Evolutionary conservation across 129 eudicot genomes (phyloP), one percentile per base, ranked within the genome.

Genomic region (Flaveria sonorensis): DNA sequence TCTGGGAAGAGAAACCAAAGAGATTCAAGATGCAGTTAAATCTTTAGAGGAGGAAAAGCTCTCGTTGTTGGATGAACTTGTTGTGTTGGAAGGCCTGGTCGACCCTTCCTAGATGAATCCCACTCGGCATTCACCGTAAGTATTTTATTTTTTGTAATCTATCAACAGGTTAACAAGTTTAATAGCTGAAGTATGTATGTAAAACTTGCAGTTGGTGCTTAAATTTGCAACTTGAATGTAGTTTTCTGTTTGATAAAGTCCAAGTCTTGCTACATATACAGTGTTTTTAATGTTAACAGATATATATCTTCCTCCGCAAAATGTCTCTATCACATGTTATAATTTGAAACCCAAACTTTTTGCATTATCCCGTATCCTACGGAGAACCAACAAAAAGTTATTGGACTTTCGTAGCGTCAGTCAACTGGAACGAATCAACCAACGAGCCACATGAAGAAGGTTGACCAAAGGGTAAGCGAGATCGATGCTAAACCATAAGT

Each of bases 71-170:
- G 98, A 93, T 81, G 92, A 93, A 77, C 96, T 93, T 30, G 96
- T 93, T 66, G 96, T 91, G 70, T 83, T 93, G 72, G 98, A 93
- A 86, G 98, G 98, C 70, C 79, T 93, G 20, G 89, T 91, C 65
- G 90, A 93, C 40, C 98, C 93, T 76, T 81, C 85, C 12, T 93
- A 89, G 46, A 63, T 63, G 69, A 20, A 63, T n/a, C 46, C 43
- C 21, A 30, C 69, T 30, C 42, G 6, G 46, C 45, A 36, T 15
- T 63, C 69, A 16, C 1, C 69, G 0, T 63, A 63, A 32, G 10
- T 61, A 30, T 61, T 30, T 30, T 63, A 0, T 28, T 15, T 28
- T 2, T 5, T 15, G 7, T 28, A 32, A 26, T 28, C 3, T 10
- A 4, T 63, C 7, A 63, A 63, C 46, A 63, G 10, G 68, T 26